Evolutionary conservation across 139 green algal genomes (phyloP).

Genomic region (Pleodorina starrii): DNA sequence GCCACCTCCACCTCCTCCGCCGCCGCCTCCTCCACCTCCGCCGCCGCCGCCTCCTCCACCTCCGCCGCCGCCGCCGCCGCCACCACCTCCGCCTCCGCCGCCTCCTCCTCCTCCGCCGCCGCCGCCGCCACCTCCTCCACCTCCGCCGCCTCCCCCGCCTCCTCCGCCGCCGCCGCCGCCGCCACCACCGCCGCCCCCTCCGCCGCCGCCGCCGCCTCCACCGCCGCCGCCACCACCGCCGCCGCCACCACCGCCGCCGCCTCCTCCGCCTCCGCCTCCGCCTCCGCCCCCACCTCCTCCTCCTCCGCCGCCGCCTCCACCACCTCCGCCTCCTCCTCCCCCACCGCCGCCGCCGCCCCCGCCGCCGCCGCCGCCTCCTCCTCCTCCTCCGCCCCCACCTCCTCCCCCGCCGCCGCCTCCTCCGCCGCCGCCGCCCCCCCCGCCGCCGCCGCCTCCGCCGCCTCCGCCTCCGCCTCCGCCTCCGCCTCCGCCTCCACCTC

Average conservation of each 20-base stretch:
- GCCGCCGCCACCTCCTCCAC: background rate
- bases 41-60: background rate
- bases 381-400: too few species aligned
- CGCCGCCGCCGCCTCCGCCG: too few species aligned
- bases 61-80: too few species aligned
- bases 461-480: too few species aligned
- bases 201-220: background rate
- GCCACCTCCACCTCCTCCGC: background rate
- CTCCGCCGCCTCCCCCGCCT: too few species aligned
- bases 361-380: too few species aligned
- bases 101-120: too few species aligned
- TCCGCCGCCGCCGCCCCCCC: too few species aligned
- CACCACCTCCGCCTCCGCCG: background rate
- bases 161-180: too few species aligned
- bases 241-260: background rate
- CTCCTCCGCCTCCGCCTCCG: background rate
- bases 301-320: too few species aligned
- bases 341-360: too few species aligned
- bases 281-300: background rate
- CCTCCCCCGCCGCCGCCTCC: background rate
- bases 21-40: background rate
- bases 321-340: background rate
- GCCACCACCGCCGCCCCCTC: background rate
- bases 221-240: background rate
- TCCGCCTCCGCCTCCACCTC: background rate